Percentiles rank a stretch among this genome's conserved stretches.
Conservation (phyloP, 148 eudicot genomes). For the Rheum nobile region DNA sequence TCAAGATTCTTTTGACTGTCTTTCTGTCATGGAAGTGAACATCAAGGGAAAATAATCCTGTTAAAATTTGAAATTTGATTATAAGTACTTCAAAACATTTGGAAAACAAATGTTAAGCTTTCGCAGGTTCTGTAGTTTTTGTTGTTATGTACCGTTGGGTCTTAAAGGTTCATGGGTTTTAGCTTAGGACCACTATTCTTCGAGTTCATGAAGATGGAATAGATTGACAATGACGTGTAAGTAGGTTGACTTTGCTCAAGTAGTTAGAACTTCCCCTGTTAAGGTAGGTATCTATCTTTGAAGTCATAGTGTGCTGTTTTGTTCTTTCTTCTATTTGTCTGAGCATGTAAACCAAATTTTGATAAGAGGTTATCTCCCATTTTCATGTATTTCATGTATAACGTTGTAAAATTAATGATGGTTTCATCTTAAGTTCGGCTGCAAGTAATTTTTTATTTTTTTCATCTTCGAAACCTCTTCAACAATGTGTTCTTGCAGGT, state of each 20-base stretch:
- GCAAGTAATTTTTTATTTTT: not conserved
- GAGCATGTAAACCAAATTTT: not conserved
- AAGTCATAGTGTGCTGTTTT: not conserved
- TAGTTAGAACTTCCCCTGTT: not conserved
- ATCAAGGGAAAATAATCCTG: not conserved
- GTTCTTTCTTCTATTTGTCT: not conserved
- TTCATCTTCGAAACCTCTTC: not conserved
- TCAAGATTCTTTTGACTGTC: not conserved
- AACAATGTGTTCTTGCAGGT: slow-evolving; percentile 35
- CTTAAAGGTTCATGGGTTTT: not conserved
- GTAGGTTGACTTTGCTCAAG: not conserved
- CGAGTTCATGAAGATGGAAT: not conserved
- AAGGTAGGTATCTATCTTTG: not conserved
- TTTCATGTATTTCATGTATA: not conserved
- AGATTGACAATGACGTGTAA: not conserved
- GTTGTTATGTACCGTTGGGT: not conserved
- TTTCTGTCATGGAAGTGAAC: not conserved
- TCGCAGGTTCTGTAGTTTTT: not conserved
- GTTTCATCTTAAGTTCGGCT: not conserved
- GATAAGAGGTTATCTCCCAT: not conserved
- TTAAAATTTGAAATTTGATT: not conserved
- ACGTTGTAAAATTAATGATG: not conserved
- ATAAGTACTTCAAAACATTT: not conserved
- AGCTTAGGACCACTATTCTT: not conserved
- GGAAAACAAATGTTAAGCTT: not conserved